These are phyloP conservation scores for Clausena lansium DNA, from an alignment of 345 rosid genomes.

Conservation along the genomic window DNA sequence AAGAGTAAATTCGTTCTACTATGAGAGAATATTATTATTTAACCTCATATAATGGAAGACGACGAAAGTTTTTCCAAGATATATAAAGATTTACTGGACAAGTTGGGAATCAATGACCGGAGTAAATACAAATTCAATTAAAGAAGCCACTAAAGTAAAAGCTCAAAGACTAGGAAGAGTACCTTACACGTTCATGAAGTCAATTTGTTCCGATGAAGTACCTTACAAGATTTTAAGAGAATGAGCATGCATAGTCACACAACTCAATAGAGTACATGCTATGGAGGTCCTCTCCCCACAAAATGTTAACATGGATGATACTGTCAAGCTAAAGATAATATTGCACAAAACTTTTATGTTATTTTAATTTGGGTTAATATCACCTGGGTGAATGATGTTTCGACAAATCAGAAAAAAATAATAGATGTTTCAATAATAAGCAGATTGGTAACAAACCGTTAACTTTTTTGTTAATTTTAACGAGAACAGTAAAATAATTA, in stretches of 20 bases:
- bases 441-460: no score
- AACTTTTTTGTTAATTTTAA: no score
- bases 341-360: background rate
- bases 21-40: background rate
- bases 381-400: no score
- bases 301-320: background rate
- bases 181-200: background rate
- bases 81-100: background rate
- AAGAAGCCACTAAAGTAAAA: background rate
- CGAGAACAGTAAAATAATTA: no score
- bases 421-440: no score
- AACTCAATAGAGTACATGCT: background rate
- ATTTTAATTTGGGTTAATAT: no score
- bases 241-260: background rate
- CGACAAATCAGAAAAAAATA: no score
- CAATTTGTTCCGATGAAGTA: no score
- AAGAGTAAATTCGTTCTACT: background rate
- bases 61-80: background rate
- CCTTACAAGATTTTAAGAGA: no score
- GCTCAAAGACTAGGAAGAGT: background rate
- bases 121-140: background rate
- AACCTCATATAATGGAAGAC: background rate
- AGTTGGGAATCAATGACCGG: background rate
- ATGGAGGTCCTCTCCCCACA: background rate
- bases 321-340: background rate